Conservation (phyloP, 257 asterid genomes). For the Marsdenia floribunda region DNA sequence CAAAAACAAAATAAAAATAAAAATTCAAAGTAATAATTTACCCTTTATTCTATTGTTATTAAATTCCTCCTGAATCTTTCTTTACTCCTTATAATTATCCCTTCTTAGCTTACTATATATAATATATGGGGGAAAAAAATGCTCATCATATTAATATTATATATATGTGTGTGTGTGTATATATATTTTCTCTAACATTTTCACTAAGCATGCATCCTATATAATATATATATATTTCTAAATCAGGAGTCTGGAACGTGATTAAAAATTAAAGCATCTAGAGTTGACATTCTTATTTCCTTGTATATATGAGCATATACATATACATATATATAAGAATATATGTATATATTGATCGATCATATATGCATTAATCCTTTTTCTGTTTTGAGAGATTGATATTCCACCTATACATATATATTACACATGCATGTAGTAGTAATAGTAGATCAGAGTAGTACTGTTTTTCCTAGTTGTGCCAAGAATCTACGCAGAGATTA, state of each 20-base stretch:
- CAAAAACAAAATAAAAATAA: too few relatives aligned
- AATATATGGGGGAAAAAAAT: too few relatives aligned
- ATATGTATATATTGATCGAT: background rate
- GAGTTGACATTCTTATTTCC: constrained; percentile 20
- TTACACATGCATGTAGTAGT: too few relatives aligned
- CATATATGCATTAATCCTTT: background rate
- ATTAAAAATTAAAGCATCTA: constrained; percentile 11
- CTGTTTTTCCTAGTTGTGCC: constrained; percentile 16
- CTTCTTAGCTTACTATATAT: too few relatives aligned
- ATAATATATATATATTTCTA: too few relatives aligned
- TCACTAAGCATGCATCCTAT: too few relatives aligned
- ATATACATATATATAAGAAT: constrained; percentile 9
- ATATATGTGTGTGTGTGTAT: too few relatives aligned
- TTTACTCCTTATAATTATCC: too few relatives aligned
- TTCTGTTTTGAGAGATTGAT: constrained; percentile 1
- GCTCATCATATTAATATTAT: too few relatives aligned
- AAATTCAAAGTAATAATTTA: too few relatives aligned
- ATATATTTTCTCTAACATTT: too few relatives aligned
- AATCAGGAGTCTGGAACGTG: background rate
- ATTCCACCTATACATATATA: background rate
- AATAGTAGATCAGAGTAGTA: too few relatives aligned
- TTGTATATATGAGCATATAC: background rate
- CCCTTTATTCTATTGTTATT: background rate
- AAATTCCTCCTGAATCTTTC: background rate
- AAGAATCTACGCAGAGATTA: constrained; percentile 9